These are phyloP conservation scores for Dactylellina sp. DNA, from an alignment of 2,329 filamentous ascomycete species.

Conservation along the genomic window DNA sequence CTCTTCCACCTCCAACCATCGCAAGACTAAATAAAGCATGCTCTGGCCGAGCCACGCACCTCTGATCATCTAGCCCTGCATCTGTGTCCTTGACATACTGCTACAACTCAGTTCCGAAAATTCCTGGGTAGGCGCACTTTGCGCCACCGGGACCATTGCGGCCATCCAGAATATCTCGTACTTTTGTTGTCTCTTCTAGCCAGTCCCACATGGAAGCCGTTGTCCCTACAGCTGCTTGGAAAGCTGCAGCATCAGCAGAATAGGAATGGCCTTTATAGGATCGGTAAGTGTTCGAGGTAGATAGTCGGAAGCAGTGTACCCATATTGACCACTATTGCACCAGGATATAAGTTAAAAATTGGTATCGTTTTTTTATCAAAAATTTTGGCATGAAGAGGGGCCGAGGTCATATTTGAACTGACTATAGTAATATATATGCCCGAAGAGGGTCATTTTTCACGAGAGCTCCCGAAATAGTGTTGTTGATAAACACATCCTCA, in stretches of 20 bases:
- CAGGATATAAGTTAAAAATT: constrained; percentile 9
- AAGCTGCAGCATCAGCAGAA: constrained; percentile 61
- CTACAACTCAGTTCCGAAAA: constrained; percentile 58
- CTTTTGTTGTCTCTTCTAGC: constrained; percentile 63
- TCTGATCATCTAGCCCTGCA: constrained; percentile 18
- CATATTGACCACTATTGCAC: constrained; percentile 60
- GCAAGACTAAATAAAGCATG: constrained; percentile 60
- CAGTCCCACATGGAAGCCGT: constrained; percentile 63
- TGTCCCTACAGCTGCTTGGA: constrained; percentile 62
- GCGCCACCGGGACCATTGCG: constrained; percentile 43
- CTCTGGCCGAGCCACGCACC: constrained; percentile 59
- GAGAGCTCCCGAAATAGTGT: constrained; percentile 62
- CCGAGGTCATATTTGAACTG: constrained; percentile 42
- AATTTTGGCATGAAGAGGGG: background rate
- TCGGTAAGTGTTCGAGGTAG: constrained; percentile 61
- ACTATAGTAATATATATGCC: constrained; percentile 63
- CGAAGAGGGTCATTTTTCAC: constrained; percentile 63
- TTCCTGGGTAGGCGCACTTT: constrained; percentile 30
- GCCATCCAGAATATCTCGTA: constrained; percentile 26
- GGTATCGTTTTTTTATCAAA: too few relatives aligned
- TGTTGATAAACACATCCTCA: constrained; percentile 63
- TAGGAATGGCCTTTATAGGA: constrained; percentile 61
- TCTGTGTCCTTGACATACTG: constrained; percentile 51
- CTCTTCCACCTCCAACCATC: constrained; percentile 61
- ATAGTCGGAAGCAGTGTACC: constrained; percentile 62